Conservation (phyloP, 2,329 filamentous ascomycete species). For the Diplodia sapinea region DNA sequence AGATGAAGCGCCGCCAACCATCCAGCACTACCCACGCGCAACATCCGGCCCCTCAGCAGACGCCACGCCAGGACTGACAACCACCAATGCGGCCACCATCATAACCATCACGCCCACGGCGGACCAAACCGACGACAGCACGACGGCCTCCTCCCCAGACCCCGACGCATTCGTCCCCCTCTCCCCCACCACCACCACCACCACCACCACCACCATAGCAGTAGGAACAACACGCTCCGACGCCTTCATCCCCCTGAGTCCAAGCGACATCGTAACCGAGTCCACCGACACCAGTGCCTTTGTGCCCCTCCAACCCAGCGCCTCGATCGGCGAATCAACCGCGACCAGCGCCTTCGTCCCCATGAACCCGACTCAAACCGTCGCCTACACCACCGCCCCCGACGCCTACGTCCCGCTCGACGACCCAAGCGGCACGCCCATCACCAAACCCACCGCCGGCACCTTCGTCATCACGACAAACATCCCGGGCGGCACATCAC, state of each 20-base stretch:
- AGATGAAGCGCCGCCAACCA: not conserved
- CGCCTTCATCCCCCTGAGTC: not conserved
- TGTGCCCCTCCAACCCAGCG: too few relatives aligned
- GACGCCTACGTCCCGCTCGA: not conserved
- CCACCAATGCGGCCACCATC: too few relatives aligned
- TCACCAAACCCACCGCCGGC: slow-evolving; percentile 2
- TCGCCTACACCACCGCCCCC: not conserved
- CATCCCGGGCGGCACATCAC: not conserved
- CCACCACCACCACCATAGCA: not conserved
- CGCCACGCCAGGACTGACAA: not conserved
- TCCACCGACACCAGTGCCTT: too few relatives aligned
- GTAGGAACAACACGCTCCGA: not conserved
- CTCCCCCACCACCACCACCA: too few relatives aligned
- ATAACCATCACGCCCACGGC: not conserved
- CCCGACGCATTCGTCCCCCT: not conserved
- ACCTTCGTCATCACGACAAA: slow-evolving; percentile 3
- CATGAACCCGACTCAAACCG: not conserved
- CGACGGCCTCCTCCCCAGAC: not conserved
- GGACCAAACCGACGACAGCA: too few relatives aligned
- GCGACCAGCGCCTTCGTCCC: not conserved
- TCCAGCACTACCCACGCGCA: not conserved
- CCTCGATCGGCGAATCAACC: not conserved
- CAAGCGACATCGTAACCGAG: not conserved
- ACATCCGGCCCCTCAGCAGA: too few relatives aligned
- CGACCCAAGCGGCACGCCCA: not conserved